A percentile compares a stretch with the other conserved stretches of the same genome.
Conservation (phyloP, 139 green algal species). For the Axilococcus clingmanii region DNA sequence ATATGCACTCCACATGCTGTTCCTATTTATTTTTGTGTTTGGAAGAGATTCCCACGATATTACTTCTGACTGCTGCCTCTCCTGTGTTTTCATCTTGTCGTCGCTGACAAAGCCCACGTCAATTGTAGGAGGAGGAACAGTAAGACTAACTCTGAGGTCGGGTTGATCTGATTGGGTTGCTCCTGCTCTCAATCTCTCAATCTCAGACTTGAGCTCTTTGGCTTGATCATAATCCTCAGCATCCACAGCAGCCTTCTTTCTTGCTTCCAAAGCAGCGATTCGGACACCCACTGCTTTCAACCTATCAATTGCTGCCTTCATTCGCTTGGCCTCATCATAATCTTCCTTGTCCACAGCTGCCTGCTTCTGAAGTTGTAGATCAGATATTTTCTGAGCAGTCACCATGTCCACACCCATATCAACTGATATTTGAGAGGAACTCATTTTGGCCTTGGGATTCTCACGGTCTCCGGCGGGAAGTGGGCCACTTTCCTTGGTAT, state of each 20-base stretch:
- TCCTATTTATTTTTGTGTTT: too few species aligned
- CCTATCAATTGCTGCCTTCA: conserved; percentile 46
- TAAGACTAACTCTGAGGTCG: too few species aligned
- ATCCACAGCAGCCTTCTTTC: conserved; percentile 46
- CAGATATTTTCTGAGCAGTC: conserved; percentile 47
- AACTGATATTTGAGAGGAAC: conserved; percentile 1
- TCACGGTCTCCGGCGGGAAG: too few species aligned
- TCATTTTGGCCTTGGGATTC: background rate
- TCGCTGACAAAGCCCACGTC: too few species aligned
- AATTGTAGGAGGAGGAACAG: too few species aligned
- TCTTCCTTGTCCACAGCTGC: conserved; percentile 73
- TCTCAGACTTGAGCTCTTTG: conserved; percentile 77
- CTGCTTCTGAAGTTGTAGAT: conserved; percentile 60
- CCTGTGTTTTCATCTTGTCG: too few species aligned
- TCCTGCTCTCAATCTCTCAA: conserved; percentile 54
- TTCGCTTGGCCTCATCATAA: conserved; percentile 90
- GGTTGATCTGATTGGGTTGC: too few species aligned
- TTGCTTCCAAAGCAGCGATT: conserved; percentile 61
- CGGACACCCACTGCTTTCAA: conserved; percentile 25
- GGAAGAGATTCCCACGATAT: too few species aligned
- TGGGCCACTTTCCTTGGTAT: too few species aligned
- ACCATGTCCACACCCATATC: conserved; percentile 14
- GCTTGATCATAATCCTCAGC: conserved; percentile 89
- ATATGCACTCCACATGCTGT: conserved; percentile 36
- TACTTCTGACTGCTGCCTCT: too few species aligned